phyloP scores from a whole-genome alignment of 371 early-diverging fungal genomes.

The Actinomortierella wolfii region DNA sequence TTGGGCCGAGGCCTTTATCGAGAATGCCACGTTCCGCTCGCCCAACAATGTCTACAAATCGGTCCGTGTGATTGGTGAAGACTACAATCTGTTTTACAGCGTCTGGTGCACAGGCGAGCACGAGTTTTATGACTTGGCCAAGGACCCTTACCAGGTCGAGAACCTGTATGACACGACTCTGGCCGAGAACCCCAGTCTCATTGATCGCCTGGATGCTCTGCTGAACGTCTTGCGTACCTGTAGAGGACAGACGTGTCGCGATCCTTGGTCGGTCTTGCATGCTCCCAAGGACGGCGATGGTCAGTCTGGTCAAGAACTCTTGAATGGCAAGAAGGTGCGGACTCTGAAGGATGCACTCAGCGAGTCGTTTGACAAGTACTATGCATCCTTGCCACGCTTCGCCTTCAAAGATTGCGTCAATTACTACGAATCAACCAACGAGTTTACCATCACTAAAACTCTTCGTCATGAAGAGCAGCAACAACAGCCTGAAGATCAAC shows the following conservation, averaged over 20 bases:
- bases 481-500: too few relatives aligned
- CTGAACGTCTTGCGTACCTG: slow-evolving; percentile 59
- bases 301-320: slow-evolving; percentile 25
- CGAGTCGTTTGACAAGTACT: slow-evolving; percentile 30
- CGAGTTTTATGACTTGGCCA: slow-evolving; percentile 60
- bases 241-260: slow-evolving; percentile 58
- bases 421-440: slow-evolving; percentile 30
- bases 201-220: slow-evolving; percentile 64
- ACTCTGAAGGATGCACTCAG: slow-evolving; percentile 33
- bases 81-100: slow-evolving; percentile 59
- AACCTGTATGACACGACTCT: slow-evolving; percentile 50
- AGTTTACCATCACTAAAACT: slow-evolving; percentile 9
- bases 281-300: slow-evolving; percentile 41
- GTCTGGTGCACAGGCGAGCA: slow-evolving; percentile 71
- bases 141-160: slow-evolving; percentile 63
- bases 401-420: slow-evolving; percentile 25
- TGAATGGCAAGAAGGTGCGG: slow-evolving; percentile 6
- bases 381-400: slow-evolving; percentile 31
- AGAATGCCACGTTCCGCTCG: slow-evolving; percentile 32
- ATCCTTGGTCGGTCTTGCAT: slow-evolving; percentile 65
- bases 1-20: slow-evolving; percentile 49
- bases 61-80: slow-evolving; percentile 56
- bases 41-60: slow-evolving; percentile 62
- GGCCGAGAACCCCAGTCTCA: slow-evolving; percentile 19
- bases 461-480: background rate